Base-by-base conservation (phyloP, 1,284 basidiomycete genomes). In the Leccinum ponderosum region DNA sequence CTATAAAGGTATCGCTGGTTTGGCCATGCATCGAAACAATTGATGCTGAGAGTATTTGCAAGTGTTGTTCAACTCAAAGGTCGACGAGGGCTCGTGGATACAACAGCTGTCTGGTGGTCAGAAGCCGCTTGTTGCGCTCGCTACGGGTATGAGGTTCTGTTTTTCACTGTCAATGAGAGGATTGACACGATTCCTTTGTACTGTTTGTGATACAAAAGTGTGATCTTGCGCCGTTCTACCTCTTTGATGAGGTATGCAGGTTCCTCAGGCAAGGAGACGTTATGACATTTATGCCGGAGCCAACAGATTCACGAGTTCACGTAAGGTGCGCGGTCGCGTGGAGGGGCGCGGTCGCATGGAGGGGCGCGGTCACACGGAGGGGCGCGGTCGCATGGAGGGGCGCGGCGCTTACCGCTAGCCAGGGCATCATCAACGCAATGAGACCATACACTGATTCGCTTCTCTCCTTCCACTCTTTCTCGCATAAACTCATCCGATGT, bases 191-290 rank as follows among this genome's bases (percentile, higher is more conserved):
- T 12, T 57, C 22, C 6, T 35, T 48, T 61, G 56, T 20, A 91
- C 96, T 99, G 17, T 99, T 99, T 72, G 95, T 97, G 7, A 99
- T 99, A 68, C 97, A 99, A 75, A 98, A 97, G 77, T 98, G 96
- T 75, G 97, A 99, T 72, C 97, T 97, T 1, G 97, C 97, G 0
- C 97, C 97, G 1, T 99, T 99, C 81, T 99, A 99, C 77, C 83
- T 99, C n/a, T 99, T 99, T 73, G 97, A 99, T 74, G 97, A 99
- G 83, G 90, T 89, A 67, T 39, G 75, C 7, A 53, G 48, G 25
- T 56, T 56, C 9, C 20, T 29, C 4, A 11, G 22, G 17, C 44
- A 58, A 15, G 33, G 27, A 51, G 4, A 51, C 22, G 20, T 25
- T 58, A 3, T 5, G 12, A 14, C 20, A 50, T 48, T 66, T 2